phyloP scores from a whole-genome alignment of 2,329 filamentous ascomycete species.

The Alternaria sp. region DNA sequence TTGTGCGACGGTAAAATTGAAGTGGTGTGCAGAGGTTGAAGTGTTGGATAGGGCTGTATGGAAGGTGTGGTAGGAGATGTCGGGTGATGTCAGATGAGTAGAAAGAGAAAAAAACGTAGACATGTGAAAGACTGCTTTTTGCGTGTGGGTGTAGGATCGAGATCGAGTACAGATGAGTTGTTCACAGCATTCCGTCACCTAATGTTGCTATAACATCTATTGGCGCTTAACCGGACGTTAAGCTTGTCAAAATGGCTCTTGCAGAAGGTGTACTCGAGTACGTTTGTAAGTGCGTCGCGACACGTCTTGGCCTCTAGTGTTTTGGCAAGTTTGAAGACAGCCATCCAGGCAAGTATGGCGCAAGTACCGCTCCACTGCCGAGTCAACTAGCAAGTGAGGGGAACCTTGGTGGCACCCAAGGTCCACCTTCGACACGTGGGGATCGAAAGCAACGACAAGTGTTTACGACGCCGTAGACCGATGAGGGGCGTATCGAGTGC shows the following conservation, averaged over 20 bases:
- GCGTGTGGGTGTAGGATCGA: neutral
- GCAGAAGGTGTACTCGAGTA: neutral
- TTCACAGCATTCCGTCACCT: neutral
- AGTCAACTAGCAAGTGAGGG: neutral
- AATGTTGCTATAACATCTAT: neutral
- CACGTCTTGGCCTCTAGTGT: neutral
- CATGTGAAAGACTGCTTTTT: neutral
- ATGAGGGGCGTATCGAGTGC: neutral
- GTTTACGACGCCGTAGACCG: neutral
- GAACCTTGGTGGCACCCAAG: neutral
- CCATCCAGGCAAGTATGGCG: conserved; percentile 7
- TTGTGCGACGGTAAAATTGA: conserved; percentile 6
- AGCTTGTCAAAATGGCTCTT: neutral
- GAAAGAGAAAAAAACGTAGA: neutral
- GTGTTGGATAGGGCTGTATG: conserved; percentile 12
- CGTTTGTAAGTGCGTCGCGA: neutral
- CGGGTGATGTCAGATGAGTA: neutral
- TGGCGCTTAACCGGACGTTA: neutral
- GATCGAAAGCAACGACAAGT: neutral
- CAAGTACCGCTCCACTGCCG: neutral
- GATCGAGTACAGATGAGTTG: neutral
- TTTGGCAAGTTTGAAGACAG: conserved; percentile 5
- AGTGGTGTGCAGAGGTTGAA: neutral
- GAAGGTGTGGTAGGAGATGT: neutral
- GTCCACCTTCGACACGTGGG: neutral